Conservation (phyloP, 352 stramenopile genomes). For the Phytophthora tentaculata region DNA sequence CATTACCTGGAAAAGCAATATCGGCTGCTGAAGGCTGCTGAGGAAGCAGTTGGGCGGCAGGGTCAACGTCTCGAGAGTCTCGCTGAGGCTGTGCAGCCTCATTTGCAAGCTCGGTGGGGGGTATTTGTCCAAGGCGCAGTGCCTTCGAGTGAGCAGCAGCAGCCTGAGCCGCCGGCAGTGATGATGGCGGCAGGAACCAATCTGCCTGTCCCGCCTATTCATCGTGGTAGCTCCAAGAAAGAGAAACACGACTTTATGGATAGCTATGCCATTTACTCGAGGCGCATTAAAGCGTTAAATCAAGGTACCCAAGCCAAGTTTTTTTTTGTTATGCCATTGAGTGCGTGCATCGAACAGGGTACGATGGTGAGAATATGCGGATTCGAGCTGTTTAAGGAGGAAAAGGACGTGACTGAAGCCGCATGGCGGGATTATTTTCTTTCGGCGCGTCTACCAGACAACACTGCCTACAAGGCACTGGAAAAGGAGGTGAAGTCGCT, state of each 20-base stretch:
- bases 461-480: constrained; percentile 19
- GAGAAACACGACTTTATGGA: constrained; percentile 8
- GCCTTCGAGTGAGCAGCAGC: background rate
- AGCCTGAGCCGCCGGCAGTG: background rate
- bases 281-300: constrained; percentile 15
- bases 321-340: constrained; percentile 18
- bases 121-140: background rate
- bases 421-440: constrained; percentile 23
- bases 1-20: constrained; percentile 21
- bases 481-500: constrained; percentile 13
- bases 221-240: constrained; percentile 18
- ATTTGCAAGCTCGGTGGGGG: constrained; percentile 1
- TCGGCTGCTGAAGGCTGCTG: constrained; percentile 8
- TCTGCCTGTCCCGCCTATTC: constrained; percentile 10
- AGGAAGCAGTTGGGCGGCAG: constrained; percentile 14
- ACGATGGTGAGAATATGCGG: constrained; percentile 14
- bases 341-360: constrained; percentile 17
- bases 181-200: constrained; percentile 19
- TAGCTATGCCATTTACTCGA: constrained; percentile 19
- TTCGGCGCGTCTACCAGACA: constrained; percentile 11
- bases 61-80: constrained; percentile 7
- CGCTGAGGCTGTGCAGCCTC: background rate
- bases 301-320: constrained; percentile 9
- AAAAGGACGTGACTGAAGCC: constrained; percentile 8
- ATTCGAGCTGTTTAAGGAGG: constrained; percentile 20